These are phyloP conservation scores for Phytopythium delawarense DNA, from an alignment of 352 stramenopile species.

Conservation along the genomic window DNA sequence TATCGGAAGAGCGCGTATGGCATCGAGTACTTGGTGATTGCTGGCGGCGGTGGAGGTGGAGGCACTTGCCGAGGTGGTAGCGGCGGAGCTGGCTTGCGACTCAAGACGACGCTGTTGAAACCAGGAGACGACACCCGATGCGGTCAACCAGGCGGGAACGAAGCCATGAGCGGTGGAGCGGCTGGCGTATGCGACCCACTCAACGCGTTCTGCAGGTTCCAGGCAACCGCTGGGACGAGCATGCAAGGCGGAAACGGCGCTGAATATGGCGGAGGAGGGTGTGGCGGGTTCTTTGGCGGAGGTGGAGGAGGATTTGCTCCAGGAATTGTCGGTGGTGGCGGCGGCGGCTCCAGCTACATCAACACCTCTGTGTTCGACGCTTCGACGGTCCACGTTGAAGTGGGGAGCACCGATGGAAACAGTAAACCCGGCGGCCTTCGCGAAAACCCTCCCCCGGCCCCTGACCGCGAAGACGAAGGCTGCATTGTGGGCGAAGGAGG, in stretches of 20 bases:
- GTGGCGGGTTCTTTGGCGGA: constrained; percentile 58
- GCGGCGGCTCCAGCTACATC: constrained; percentile 63
- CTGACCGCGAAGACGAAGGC: constrained; percentile 40
- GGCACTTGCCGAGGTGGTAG: constrained; percentile 62
- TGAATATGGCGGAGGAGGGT: constrained; percentile 68
- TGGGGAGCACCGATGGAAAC: constrained; percentile 16
- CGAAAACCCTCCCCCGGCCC: constrained; percentile 32
- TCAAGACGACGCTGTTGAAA: constrained; percentile 16
- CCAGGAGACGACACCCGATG: constrained; percentile 49
- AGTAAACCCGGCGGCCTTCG: constrained; percentile 42
- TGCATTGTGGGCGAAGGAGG: constrained; percentile 54
- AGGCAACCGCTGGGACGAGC: constrained; percentile 35
- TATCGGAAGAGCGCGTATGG: constrained; percentile 59
- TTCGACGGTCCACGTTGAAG: constrained; percentile 43
- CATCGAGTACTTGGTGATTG: constrained; percentile 67
- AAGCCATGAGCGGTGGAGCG: constrained; percentile 21
- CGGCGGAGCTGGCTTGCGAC: constrained; percentile 24
- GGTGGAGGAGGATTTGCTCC: constrained; percentile 65
- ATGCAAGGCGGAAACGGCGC: constrained; percentile 64
- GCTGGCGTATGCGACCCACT: constrained; percentile 50
- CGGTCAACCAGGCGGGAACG: constrained; percentile 36
- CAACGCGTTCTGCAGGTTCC: constrained; percentile 65
- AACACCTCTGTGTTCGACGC: constrained; percentile 32
- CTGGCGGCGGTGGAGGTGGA: constrained; percentile 54
- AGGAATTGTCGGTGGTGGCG: constrained; percentile 63